phyloP scores from a whole-genome alignment of 148 eudicot genomes.

The Diospyros lotus region DNA sequence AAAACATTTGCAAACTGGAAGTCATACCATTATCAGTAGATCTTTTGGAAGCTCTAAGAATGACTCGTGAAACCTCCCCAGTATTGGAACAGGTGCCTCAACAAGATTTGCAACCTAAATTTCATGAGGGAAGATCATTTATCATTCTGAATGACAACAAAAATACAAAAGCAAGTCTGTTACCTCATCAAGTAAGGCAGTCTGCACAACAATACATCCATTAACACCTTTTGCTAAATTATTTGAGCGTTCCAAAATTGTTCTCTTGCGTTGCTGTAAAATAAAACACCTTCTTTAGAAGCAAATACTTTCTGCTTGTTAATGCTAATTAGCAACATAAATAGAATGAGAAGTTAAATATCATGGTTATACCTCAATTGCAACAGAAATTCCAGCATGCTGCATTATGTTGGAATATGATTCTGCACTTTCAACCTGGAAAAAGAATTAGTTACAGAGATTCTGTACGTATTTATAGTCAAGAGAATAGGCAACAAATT shows the following conservation, averaged over 20 bases:
- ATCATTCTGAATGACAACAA: slow-evolving; percentile 2
- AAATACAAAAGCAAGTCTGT: background rate
- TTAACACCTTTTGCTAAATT: slow-evolving; percentile 56
- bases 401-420: slow-evolving; percentile 56
- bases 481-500: background rate
- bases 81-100: slow-evolving; percentile 89
- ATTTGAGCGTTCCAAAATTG: slow-evolving; percentile 57
- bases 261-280: slow-evolving; percentile 72
- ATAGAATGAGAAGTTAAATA: background rate
- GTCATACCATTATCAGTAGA: slow-evolving; percentile 76
- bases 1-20: background rate
- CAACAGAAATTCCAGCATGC: slow-evolving; percentile 69
- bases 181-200: slow-evolving; percentile 89
- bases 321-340: background rate
- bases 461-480: background rate
- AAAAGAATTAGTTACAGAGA: background rate
- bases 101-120: slow-evolving; percentile 86
- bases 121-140: slow-evolving; percentile 10
- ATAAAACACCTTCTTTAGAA: slow-evolving; percentile 8
- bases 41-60: slow-evolving; percentile 94
- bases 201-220: slow-evolving; percentile 60
- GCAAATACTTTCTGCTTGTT: background rate
- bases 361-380: slow-evolving; percentile 53
- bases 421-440: slow-evolving; percentile 82
- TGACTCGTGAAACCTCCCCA: slow-evolving; percentile 78